Conservation (phyloP, 148 eudicot species). For the Cornus florida region DNA sequence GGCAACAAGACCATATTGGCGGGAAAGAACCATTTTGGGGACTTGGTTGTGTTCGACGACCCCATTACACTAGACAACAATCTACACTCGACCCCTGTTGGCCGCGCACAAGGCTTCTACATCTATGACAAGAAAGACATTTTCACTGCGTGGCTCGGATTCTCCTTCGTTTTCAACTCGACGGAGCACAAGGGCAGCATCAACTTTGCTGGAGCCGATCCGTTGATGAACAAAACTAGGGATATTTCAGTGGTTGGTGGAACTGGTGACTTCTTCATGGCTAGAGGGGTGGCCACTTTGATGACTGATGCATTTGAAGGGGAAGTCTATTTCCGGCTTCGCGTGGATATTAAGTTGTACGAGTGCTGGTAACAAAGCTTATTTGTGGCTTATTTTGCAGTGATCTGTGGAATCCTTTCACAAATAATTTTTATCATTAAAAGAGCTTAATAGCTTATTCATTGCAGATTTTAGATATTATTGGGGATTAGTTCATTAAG, state of each 20-base stretch:
- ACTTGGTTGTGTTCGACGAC: constrained; percentile 64
- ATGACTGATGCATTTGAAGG: constrained; percentile 62
- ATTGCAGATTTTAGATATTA: no score
- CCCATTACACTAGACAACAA: constrained; percentile 67
- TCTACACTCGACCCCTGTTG: constrained; percentile 50
- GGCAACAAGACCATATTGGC: constrained; percentile 44
- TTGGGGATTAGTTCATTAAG: no score
- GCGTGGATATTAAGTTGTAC: constrained; percentile 54
- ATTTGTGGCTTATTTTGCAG: not conserved
- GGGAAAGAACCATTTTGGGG: constrained; percentile 42
- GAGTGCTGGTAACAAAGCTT: constrained; percentile 48
- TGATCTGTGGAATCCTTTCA: no score
- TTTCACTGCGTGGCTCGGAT: constrained; percentile 59
- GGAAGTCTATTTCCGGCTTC: constrained; percentile 63
- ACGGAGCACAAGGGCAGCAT: constrained; percentile 44
- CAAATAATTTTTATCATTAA: no score
- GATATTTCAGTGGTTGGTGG: constrained; percentile 74
- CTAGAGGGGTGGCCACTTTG: constrained; percentile 68
- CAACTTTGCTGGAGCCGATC: constrained; percentile 69
- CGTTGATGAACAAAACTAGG: constrained; percentile 60
- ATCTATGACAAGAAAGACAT: constrained; percentile 46
- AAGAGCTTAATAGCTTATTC: no score
- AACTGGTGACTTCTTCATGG: constrained; percentile 80
- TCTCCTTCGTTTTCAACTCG: constrained; percentile 56
- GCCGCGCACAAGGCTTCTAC: constrained; percentile 71